phyloP scores from a whole-genome alignment of 202 grass and related monocot genomes.

The Zoysia matrella region DNA sequence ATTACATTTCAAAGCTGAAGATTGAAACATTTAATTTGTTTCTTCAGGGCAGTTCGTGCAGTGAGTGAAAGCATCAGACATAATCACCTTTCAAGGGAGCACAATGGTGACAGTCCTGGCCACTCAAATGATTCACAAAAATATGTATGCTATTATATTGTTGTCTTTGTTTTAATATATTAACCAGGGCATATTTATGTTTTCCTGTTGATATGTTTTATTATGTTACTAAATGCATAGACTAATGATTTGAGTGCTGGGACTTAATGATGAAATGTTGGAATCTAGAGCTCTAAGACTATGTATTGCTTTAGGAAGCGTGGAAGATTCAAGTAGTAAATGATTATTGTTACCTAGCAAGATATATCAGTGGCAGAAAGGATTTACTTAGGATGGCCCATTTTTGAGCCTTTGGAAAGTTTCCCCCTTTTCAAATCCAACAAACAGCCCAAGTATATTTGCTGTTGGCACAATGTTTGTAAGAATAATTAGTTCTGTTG shows the following conservation, averaged over 20 bases:
- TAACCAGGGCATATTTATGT: neutral
- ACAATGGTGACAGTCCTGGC: conserved; percentile 65
- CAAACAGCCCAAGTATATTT: neutral
- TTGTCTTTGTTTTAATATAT: conserved; percentile 11
- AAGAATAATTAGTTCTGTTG: conserved; percentile 3
- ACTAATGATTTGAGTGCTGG: neutral
- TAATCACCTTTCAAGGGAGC: conserved; percentile 58
- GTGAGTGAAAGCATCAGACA: conserved; percentile 93
- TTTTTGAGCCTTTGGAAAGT: neutral
- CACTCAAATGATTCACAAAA: conserved; percentile 58
- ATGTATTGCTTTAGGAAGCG: neutral
- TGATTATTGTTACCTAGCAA: neutral
- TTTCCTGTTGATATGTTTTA: neutral
- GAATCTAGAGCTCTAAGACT: neutral
- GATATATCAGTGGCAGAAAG: neutral
- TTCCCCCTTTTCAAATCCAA: neutral
- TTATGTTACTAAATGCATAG: neutral
- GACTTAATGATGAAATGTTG: neutral
- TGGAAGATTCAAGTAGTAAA: neutral
- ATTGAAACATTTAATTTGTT: conserved; percentile 1
- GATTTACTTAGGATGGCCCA: neutral
- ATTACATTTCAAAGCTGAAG: conserved; percentile 14
- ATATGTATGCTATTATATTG: conserved; percentile 51
- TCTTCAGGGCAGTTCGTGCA: conserved; percentile 76
- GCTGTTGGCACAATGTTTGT: neutral